Evolutionary conservation across 2,329 filamentous ascomycete genomes (phyloP).

Genomic region (Kalaharituber pfeilii): DNA sequence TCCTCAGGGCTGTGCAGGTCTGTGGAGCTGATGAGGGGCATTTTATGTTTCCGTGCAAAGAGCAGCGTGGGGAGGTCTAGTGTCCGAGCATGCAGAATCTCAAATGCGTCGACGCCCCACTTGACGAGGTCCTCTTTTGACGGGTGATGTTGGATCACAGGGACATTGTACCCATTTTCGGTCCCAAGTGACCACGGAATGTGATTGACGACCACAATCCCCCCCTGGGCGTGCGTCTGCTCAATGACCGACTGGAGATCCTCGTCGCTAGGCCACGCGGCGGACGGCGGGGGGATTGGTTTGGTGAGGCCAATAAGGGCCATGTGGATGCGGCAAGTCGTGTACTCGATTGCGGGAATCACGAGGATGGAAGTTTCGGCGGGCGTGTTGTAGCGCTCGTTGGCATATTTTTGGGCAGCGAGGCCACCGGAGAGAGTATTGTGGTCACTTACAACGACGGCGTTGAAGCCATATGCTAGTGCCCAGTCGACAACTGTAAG

Average conservation of each 20-base stretch:
- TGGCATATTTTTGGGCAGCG: neutral
- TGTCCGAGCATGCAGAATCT: neutral
- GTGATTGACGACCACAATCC: neutral
- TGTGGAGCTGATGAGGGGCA: neutral
- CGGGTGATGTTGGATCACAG: neutral
- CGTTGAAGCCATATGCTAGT: neutral
- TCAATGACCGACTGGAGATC: neutral
- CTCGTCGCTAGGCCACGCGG: neutral
- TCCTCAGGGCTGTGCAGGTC: neutral
- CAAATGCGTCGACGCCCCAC: neutral
- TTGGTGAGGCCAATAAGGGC: neutral
- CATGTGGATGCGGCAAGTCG: neutral
- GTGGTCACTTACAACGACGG: slow-evolving; percentile 1
- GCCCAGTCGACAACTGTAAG: slow-evolving; percentile 1
- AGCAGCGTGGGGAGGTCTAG: neutral
- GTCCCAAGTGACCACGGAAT: neutral
- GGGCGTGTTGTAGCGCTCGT: neutral
- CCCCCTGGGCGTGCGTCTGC: neutral
- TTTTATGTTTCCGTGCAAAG: neutral
- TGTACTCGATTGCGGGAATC: neutral
- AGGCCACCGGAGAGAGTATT: neutral
- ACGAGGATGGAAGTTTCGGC: neutral
- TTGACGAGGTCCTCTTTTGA: neutral
- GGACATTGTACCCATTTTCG: neutral
- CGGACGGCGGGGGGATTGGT: neutral